A percentile compares a stretch with the other conserved stretches of the same genome.
These are phyloP conservation scores for Pyrenula massariospora DNA, from an alignment of 495 filamentous ascomycete genomes.

Conservation along the genomic window DNA sequence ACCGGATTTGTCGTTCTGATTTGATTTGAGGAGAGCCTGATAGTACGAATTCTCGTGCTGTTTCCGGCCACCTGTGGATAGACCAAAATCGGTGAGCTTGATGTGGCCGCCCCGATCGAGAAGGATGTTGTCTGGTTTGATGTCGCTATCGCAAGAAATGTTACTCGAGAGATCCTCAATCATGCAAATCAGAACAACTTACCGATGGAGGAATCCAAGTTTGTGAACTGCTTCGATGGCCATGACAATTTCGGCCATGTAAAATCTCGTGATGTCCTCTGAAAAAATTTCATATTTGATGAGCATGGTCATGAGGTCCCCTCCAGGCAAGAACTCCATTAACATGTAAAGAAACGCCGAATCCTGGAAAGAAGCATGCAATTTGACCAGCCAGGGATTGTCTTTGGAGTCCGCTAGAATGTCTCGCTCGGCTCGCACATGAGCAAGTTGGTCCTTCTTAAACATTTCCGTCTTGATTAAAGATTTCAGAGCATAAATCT, in stretches of 20 bases:
- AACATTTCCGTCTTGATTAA: slow-evolving; percentile 99
- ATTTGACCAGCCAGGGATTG: slow-evolving; percentile 97
- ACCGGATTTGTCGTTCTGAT: slow-evolving; percentile 39
- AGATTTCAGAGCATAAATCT: slow-evolving; percentile 97
- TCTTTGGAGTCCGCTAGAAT: slow-evolving; percentile 92
- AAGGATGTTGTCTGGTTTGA: slow-evolving; percentile 98
- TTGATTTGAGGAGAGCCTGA: slow-evolving; percentile 80
- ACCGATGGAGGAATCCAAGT: slow-evolving; percentile 98
- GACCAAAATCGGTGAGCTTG: slow-evolving; percentile 96
- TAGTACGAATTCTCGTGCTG: slow-evolving; percentile 98
- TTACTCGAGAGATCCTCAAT: slow-evolving; percentile 2
- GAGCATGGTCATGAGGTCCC: slow-evolving; percentile 99
- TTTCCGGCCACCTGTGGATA: slow-evolving; percentile 96
- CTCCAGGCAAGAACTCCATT: slow-evolving; percentile 97
- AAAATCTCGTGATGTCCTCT: slow-evolving; percentile 96
- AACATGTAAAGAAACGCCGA: slow-evolving; percentile 91
- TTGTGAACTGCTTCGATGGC: slow-evolving; percentile 98
- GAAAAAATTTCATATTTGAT: slow-evolving; percentile 99
- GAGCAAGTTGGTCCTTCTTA: slow-evolving; percentile 98
- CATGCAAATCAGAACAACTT: slow-evolving; percentile 14
- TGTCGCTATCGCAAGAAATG: slow-evolving; percentile 55
- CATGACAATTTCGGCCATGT: slow-evolving; percentile 96
- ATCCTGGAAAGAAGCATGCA: slow-evolving; percentile 97
- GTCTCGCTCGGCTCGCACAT: slow-evolving; percentile 95
- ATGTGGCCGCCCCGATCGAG: slow-evolving; percentile 92